Base-by-base conservation (phyloP, 495 filamentous ascomycete species). In the Friedmanniomyces endolithicus region DNA sequence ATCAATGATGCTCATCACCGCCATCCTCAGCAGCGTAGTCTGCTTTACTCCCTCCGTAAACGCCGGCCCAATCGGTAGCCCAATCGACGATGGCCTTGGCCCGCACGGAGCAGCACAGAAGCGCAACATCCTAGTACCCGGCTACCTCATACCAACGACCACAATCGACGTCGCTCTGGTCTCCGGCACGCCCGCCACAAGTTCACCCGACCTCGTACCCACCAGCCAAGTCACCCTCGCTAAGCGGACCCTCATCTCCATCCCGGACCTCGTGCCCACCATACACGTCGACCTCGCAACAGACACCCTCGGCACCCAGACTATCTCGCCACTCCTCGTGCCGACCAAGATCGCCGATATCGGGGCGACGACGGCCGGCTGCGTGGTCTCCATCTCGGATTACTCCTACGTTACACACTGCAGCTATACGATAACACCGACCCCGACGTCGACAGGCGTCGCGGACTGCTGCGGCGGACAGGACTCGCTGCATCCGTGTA, bases 381-480 rank as follows among this genome's bases (percentile, higher is more conserved):
- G 47, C 29, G 24, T 33, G 6, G 47, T 50, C 25, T 33, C 25
- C 24, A 50, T 50, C 29, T 31, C 29, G 6, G 29, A 35, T n/a
- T 50, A 50, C 29, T 31, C 23, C 33, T 41, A 41, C 17, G 33
- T 41, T 19, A 41, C 33, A 24, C 33, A 52, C 24, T 39, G 35
- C 34, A 12, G 7, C 19, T 16, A 41, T 19, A 33, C 22, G 11
- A 22, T 33, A 6, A 41, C 50, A 2, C n/a, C 50, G 11, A 41
- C 50, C 11, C 20, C 20, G 19, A 41, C n/a, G 4, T 22, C 50
- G 9, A 39, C 50, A 2, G 31, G 33, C 31, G 27, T 52, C 33
- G 11, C 50, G 34, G 35, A 19, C 17, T 53, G 51, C 31, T 53
- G 51, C 25, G 51, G 51, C 19, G 51, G 51, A 8, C n/a, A 53